Percentiles rank a stretch among this genome's conserved stretches.
Conservation (phyloP, 2,329 filamentous ascomycete genomes). For the Myriosclerotinia scirpicola region DNA sequence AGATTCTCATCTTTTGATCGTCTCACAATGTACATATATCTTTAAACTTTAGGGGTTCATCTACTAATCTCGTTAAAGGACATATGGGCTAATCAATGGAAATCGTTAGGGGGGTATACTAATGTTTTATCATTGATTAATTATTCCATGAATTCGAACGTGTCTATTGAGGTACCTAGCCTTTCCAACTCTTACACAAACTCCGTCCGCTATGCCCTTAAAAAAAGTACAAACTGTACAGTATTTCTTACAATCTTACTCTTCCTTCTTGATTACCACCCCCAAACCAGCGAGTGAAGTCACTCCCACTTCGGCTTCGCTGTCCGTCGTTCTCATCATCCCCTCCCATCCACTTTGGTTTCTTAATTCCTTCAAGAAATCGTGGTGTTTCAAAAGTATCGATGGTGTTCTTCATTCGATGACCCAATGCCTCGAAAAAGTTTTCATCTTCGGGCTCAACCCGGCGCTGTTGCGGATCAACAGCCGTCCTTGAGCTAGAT, state of each 20-base stretch:
- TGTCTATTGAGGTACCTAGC: constrained; percentile 21
- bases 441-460: constrained; percentile 69
- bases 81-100: not conserved
- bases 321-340: constrained; percentile 46
- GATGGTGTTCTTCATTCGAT: constrained; percentile 88
- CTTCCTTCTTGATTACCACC: constrained; percentile 45
- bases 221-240: constrained; percentile 20
- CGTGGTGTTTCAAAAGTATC: constrained; percentile 78
- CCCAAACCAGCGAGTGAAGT: constrained; percentile 60
- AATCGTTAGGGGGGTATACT: not conserved
- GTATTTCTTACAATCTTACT: constrained; percentile 36
- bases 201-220: constrained; percentile 38
- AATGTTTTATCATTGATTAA: constrained; percentile 13
- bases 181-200: constrained; percentile 27
- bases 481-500: constrained; percentile 34
- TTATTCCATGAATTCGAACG: constrained; percentile 23
- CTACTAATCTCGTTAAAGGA: not conserved
- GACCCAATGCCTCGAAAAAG: constrained; percentile 80
- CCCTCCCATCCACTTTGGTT: constrained; percentile 78
- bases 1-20: not conserved
- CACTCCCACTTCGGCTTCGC: constrained; percentile 41
- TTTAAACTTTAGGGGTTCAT: too few relatives aligned
- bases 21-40: not conserved
- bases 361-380: constrained; percentile 75
- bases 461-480: constrained; percentile 37